A percentile compares a stretch with the other conserved stretches of the same genome.
Evolutionary conservation across 164 flowering plant species (phyloP).

Genomic region (Macadamia tetraphylla): DNA sequence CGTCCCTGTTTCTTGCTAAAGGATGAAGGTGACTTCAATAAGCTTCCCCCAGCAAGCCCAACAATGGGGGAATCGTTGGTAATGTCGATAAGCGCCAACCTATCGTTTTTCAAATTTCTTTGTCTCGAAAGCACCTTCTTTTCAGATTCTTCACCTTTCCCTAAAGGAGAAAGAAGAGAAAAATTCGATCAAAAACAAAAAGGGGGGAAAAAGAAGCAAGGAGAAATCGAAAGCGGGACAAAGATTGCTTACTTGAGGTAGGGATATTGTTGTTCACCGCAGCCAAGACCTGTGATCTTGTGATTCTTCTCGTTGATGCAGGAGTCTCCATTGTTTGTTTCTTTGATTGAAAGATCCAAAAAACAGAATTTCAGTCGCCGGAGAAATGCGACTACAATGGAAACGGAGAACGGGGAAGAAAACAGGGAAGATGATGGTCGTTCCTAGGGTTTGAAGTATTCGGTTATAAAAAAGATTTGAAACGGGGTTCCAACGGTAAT

Average conservation of each 20-base stretch:
- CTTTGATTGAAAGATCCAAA: background rate
- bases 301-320: constrained; percentile 1
- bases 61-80: constrained; percentile 89
- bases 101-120: constrained; percentile 34
- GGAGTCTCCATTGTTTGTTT: constrained; percentile 1
- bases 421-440: background rate
- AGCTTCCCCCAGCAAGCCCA: constrained; percentile 55
- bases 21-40: constrained; percentile 55
- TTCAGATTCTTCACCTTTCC: constrained; percentile 48
- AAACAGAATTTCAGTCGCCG: background rate
- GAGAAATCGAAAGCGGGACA: too few species aligned
- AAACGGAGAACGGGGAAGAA: background rate
- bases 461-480: background rate
- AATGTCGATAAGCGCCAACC: constrained; percentile 62
- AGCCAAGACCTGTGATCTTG: constrained; percentile 5
- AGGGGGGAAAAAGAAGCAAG: too few species aligned
- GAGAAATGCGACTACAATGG: background rate
- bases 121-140: constrained; percentile 33
- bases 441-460: background rate
- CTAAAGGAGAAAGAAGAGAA: constrained; percentile 23
- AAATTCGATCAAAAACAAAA: background rate
- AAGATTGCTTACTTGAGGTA: constrained; percentile 27
- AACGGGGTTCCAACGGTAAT: background rate
- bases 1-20: constrained; percentile 31
- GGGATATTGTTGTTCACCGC: constrained; percentile 19